Evolutionary conservation across 352 stramenopile species (phyloP).

Genomic region (Phytophthora foliorum): DNA sequence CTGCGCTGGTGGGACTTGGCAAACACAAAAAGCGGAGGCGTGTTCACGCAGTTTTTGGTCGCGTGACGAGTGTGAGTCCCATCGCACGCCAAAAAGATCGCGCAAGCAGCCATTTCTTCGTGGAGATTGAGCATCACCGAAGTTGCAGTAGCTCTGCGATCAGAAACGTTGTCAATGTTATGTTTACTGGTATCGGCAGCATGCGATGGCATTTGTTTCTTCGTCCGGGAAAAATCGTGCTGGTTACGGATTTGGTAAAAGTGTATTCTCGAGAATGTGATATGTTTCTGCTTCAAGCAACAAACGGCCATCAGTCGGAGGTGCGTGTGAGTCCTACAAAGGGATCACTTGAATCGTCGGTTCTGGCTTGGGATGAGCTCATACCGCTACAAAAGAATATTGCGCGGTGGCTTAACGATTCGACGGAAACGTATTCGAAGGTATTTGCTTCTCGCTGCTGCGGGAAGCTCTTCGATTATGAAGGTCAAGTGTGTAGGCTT

Average conservation of each 20-base stretch:
- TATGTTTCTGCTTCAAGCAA: slow-evolving; percentile 71
- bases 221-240: slow-evolving; percentile 43
- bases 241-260: slow-evolving; percentile 75
- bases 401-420: slow-evolving; percentile 14
- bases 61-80: slow-evolving; percentile 62
- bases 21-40: slow-evolving; percentile 48
- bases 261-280: slow-evolving; percentile 69
- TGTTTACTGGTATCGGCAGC: slow-evolving; percentile 49
- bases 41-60: slow-evolving; percentile 55
- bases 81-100: slow-evolving; percentile 55
- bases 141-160: slow-evolving; percentile 2
- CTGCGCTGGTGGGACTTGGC: background rate
- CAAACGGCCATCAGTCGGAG: slow-evolving; percentile 6
- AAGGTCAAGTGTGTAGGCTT: slow-evolving; percentile 43
- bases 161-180: slow-evolving; percentile 56
- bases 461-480: slow-evolving; percentile 39
- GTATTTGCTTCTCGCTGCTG: slow-evolving; percentile 13
- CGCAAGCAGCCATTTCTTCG: slow-evolving; percentile 65
- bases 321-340: background rate
- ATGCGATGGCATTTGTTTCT: slow-evolving; percentile 65
- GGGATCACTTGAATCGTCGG: slow-evolving; percentile 20
- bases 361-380: slow-evolving; percentile 39
- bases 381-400: background rate
- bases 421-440: slow-evolving; percentile 17
- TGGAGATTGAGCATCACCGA: slow-evolving; percentile 56